Evolutionary conservation across 2,329 filamentous ascomycete genomes (phyloP), one percentile per base, ranked within the genome.

Genomic region (Penicillium palitans): DNA sequence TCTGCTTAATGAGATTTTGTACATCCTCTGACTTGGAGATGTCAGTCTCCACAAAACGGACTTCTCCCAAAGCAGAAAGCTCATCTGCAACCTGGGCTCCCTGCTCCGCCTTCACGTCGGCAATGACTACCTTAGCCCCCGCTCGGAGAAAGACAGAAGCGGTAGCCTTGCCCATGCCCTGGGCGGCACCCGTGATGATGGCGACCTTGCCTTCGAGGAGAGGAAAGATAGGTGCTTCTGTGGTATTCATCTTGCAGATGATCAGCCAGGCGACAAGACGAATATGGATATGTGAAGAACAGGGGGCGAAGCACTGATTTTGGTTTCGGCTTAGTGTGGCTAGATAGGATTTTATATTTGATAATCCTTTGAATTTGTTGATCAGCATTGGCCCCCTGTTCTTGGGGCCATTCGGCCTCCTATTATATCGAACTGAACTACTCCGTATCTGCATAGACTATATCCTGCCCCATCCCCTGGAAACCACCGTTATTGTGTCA

Each of bases 71-170:
- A 13, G n/a, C 10, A 4, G 46, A 51, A 7, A 65, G 45, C 17
- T 64, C 39, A 15, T 45, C 33, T 45, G 61, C 35, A 0, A 63
- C 53, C n/a, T 66, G n/a, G 2, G 60, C 61, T 8, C 67, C 65
- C 17, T 52, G 41, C 10, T 65, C 54, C 24, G 57, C 54, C 73
- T 93, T 90, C 59, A 93, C 89, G 74, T 93, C 90, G 19, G 88
- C 86, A 37, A 95, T 80, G 17, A 93, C 80, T 0, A 95, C 90
- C 70, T 87, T 89, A 27, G 90, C 90, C 25, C 90, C 90, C 73
- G 93, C 90, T 55, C 89, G 90, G 2, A 89, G 89, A 67, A 93
- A 93, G 6, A 92, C 56, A 7, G 63, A 59, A 2, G 68, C 69
- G 0, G 66, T 71, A 4, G 69, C 67, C 58, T 66, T 68, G 13